phyloP scores from a whole-genome alignment of 2,329 filamentous ascomycete species.

The Torrubiella hemipterigena region DNA sequence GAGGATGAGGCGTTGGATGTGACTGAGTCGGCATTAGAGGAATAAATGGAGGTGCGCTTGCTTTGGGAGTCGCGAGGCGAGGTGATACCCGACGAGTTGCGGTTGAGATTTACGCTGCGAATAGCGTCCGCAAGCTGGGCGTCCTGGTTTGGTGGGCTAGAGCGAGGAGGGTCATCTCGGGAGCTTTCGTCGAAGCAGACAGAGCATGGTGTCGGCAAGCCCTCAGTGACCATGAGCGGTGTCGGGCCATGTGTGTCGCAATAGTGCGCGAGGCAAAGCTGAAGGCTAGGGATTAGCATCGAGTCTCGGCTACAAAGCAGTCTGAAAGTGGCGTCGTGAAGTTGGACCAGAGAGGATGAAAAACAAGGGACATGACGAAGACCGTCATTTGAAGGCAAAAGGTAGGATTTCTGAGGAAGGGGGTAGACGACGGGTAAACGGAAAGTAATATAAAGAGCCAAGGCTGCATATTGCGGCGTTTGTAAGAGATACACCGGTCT shows the following conservation, averaged over 20 bases:
- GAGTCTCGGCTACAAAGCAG: background rate
- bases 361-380: background rate
- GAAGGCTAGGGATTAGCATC: slow-evolving; percentile 24
- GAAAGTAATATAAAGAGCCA: background rate
- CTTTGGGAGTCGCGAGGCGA: slow-evolving; percentile 32
- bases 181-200: slow-evolving; percentile 38
- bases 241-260: slow-evolving; percentile 60
- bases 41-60: slow-evolving; percentile 23
- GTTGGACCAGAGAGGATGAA: background rate
- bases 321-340: background rate
- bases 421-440: no score
- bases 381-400: no score
- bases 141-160: slow-evolving; percentile 23
- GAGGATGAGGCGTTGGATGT: slow-evolving; percentile 18
- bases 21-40: slow-evolving; percentile 15
- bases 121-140: slow-evolving; percentile 33
- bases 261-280: slow-evolving; percentile 60
- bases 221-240: slow-evolving; percentile 58
- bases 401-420: no score
- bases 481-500: no score
- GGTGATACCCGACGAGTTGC: slow-evolving; percentile 29
- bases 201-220: slow-evolving; percentile 46
- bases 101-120: slow-evolving; percentile 32
- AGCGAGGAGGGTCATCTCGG: slow-evolving; percentile 23
- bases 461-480: no score